Conservation (phyloP, 2,329 filamentous ascomycete species). For the Botrytis galanthina region DNA sequence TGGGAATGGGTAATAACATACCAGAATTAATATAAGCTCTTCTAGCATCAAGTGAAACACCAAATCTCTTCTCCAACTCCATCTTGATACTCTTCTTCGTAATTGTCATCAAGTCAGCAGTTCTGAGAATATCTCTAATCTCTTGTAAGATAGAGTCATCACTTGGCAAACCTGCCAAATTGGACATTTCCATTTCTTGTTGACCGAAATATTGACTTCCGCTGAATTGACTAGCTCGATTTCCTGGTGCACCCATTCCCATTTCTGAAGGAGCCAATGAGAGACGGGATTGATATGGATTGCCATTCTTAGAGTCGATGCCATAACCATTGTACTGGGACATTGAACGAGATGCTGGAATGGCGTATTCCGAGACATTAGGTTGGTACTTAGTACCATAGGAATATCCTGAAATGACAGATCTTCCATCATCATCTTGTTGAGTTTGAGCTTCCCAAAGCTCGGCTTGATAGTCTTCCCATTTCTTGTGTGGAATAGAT, state of each 20-base stretch:
- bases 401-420: conserved; percentile 88
- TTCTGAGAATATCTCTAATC: conserved; percentile 89
- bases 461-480: conserved; percentile 98
- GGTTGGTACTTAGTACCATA: conserved; percentile 83
- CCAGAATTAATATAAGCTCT: conserved; percentile 91
- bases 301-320: conserved; percentile 36
- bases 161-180: conserved; percentile 70
- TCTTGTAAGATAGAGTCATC: conserved; percentile 90
- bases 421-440: conserved; percentile 76
- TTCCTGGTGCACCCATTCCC: conserved; percentile 36
- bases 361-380: conserved; percentile 68
- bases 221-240: conserved; percentile 42
- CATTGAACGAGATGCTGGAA: conserved; percentile 52
- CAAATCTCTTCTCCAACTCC: conserved; percentile 89
- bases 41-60: conserved; percentile 79
- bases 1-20: conserved; percentile 48
- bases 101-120: conserved; percentile 92
- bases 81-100: conserved; percentile 98
- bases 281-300: conserved; percentile 59
- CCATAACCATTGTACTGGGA: conserved; percentile 38
- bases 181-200: conserved; percentile 71
- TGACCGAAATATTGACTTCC: conserved; percentile 53
- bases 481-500: conserved; percentile 94
- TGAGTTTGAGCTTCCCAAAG: conserved; percentile 86
- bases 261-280: conserved; percentile 73